Percentiles rank a stretch among this genome's conserved stretches.
phyloP scores from a whole-genome alignment of 495 filamentous ascomycete genomes.

The Tricharina praecox region DNA sequence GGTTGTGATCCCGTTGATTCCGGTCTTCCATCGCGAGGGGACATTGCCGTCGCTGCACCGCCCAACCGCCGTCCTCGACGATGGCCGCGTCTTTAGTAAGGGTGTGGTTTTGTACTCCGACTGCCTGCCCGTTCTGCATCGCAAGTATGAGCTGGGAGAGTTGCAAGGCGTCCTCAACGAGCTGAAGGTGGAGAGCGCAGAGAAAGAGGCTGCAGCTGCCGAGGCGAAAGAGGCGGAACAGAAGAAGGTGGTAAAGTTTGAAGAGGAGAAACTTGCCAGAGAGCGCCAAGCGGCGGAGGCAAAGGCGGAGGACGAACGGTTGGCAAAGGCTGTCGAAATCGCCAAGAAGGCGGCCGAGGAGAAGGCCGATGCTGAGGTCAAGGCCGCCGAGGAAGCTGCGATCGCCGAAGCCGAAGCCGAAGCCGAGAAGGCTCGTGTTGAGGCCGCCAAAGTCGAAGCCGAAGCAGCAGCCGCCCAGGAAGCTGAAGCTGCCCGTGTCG shows the following conservation, averaged over 20 bases:
- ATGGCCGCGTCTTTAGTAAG: constrained; percentile 36
- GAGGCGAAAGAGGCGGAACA: constrained; percentile 1
- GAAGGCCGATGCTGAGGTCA: no score
- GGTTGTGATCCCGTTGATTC: constrained; percentile 39
- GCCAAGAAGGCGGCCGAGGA: no score
- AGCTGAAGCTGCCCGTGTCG: no score
- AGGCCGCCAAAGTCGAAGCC: no score
- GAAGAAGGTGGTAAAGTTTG: neutral
- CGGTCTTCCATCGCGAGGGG: constrained; percentile 37
- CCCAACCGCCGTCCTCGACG: constrained; percentile 35
- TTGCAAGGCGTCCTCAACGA: neutral
- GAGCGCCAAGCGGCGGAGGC: no score
- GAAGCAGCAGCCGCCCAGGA: no score
- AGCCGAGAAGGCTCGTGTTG: no score
- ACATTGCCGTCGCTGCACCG: constrained; percentile 23
- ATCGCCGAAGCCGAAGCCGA: no score
- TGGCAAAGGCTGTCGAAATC: no score
- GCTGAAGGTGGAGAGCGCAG: neutral
- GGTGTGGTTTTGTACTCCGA: constrained; percentile 40
- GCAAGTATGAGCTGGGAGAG: constrained; percentile 33
- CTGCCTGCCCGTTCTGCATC: constrained; percentile 36
- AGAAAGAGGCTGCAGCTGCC: neutral
- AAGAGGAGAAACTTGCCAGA: neutral
- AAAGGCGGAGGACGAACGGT: no score
- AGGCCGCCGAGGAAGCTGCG: no score